Evolutionary conservation across 2,329 filamentous ascomycete genomes (phyloP), one percentile per base, ranked within the genome.

Genomic region (Rhytidhysteron rufulum): DNA sequence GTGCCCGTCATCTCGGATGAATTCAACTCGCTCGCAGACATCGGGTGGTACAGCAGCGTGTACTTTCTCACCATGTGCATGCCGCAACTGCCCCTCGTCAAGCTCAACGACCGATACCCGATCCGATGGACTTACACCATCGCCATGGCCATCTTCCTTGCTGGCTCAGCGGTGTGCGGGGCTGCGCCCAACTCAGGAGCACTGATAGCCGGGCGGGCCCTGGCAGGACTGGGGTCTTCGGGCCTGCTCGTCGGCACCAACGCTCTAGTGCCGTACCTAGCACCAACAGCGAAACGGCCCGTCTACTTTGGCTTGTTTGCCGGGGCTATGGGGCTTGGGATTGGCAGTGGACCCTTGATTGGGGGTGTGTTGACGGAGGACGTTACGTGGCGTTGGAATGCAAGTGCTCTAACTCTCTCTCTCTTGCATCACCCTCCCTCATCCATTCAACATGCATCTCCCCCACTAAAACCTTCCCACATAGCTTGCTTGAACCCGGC

Each of bases 291-390:
- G 1, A 44, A 43, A 1, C 40, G 41, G 6, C 61, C 68, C 36
- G 58, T 60, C 1, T 49, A 51, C 0, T 48, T 53, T 5, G 56
- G 53, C 5, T 27, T 59, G 9, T 44, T 45, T 1, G 73, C 68
- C 65, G 61, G 56, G 1, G 48, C 52, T 3, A 63, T 61, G 36
- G 6, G 11, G 20, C 8, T 37, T 7, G 35, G 13, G 16, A 10
- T 18, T 30, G 22, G 13, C 18, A 10, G 11, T 22, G 34, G 34
- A 5, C 34, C 39, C 17, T 21, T 41, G 22, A 17, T 41, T 4
- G 33, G 39, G 4, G 39, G 39, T 4, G 34, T 20, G 4, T 16
- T 41, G 13, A 41, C 39, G 15, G 4, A 41, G 20, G 4, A 27
- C 11, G 25, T 27, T 4, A 4, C 36, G 5, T 38, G 36, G 36